phyloP scores from a whole-genome alignment of 441 rosid genomes.

The Pelargonium fulgidum region DNA sequence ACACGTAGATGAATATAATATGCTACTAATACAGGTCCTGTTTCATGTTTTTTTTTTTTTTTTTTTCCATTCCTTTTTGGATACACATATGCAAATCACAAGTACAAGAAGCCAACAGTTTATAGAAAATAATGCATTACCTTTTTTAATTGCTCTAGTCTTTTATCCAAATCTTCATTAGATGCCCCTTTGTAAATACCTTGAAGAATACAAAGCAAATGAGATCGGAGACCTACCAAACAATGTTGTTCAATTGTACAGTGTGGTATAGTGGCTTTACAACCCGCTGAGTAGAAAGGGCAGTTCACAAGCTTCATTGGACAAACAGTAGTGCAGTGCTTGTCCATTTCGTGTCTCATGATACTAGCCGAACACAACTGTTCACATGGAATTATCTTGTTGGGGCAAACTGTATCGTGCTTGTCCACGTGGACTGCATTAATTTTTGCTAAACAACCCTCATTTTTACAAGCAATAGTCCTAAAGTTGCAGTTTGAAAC shows the following conservation, averaged over 20 bases:
- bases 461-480: constrained; percentile 54
- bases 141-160: constrained; percentile 58
- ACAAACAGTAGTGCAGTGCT: constrained; percentile 84
- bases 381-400: constrained; percentile 75
- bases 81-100: background rate
- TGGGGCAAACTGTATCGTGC: constrained; percentile 66
- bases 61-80: too few relatives aligned
- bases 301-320: constrained; percentile 82
- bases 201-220: constrained; percentile 54
- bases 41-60: too few relatives aligned
- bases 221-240: constrained; percentile 43
- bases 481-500: constrained; percentile 44
- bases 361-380: constrained; percentile 61
- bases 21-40: too few relatives aligned
- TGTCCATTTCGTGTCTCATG: constrained; percentile 81
- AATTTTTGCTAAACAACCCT: constrained; percentile 53
- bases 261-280: constrained; percentile 52
- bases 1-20: too few relatives aligned
- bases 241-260: constrained; percentile 48
- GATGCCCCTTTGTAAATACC: constrained; percentile 52
- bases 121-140: constrained; percentile 23
- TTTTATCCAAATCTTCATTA: constrained; percentile 38
- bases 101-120: background rate
- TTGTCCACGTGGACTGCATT: constrained; percentile 48
- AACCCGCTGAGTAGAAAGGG: constrained; percentile 71